Evolutionary conservation across 2,329 filamentous ascomycete species (phyloP), one percentile per base, ranked within the genome.

Genomic region (Xylariaceae sp.): DNA sequence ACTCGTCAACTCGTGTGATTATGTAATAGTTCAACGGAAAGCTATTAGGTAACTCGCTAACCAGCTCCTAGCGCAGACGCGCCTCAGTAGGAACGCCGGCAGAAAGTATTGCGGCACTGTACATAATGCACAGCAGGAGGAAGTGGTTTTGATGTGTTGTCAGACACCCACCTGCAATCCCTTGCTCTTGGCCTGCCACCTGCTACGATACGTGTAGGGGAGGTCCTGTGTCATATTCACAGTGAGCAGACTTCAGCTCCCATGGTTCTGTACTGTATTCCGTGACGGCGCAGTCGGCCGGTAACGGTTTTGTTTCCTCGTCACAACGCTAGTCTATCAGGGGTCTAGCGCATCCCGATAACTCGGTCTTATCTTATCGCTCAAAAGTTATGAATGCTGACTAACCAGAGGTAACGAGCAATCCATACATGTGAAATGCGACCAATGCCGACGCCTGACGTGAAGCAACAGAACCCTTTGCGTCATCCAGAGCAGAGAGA

Each of bases 361-460:
- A 23, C 48, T 45, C 23, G 13, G 17, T 13, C 51, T 57, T 65
- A 64, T 64, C 63, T 65, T 65, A 66, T 66, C 65, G 42, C 53
- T 35, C 34, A 17, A 61, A 62, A 59, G 61, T 55, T 53, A 44
- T 23, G 52, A 45, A 18, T 9, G 30, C n/a, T 30, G 9, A 42
- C 37, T 42, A 42, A 42, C 11, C 37, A 42, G 23, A 30, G 23
- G 23, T 30, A 30, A 30, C 23, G 23, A 30, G 23, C 37, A 42
- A 8, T 42, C 7, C 11, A 42, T 13, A 9, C 11, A 42, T 42
- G 37, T 42, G 37, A 10, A 13, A 42, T 42, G 37, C 37, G 37
- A 42, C 37, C 42, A 45, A 45, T 13, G 13, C n/a, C 9, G 5
- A n/a, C 42, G 42, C 13, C 42, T 15, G 42, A 54, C 34, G 34